Base-by-base conservation (phyloP, 768 basidiomycete genomes). In the Pisolithus sp. region DNA sequence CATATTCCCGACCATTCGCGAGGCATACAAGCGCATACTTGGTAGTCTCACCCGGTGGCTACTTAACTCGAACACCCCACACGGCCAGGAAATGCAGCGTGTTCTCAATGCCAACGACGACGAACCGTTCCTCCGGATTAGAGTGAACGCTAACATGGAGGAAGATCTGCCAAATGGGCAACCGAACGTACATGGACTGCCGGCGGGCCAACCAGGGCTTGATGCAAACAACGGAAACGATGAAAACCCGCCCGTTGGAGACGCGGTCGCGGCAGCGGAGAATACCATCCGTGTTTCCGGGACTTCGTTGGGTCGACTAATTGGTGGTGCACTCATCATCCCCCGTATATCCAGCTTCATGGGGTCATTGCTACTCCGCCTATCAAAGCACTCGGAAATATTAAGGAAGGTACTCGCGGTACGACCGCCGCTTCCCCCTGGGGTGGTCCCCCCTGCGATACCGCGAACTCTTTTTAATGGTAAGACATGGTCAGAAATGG, bases 281-380 rank as follows among this genome's bases (percentile, higher is more conserved):
- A 77, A 79, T 54, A 76, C 79, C 39, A 76, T 86, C 49, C 74
- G 77, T 39, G 68, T 82, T 57, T 78, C 79, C 18, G 75, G 78
- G 17, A 71, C 78, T 17, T 81, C 83, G 0, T 60, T 88, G 4
- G 87, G 86, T 1, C 78, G 86, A 12, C 70, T 79, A 58, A 66
- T 90, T 44, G 84, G 82, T 20, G 86, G 87, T 4, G 85, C 87
- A 0, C 68, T 90, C 17, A 68, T 84, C 52, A 73, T 86, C 47
- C 88, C 88, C 0, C 75, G 76, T 7, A 79, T 90, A 56, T 77
- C 88, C 20, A 80, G 70, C 44, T 57, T 72, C 43, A 86, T 87
- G 85, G 88, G 88, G 0, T 60, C 68, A 9, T 55, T 86, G 13
- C 73, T 90, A 3, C 68, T 79, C 37, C 73, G 72, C 21, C 60